phyloP scores from a whole-genome alignment of 495 filamentous ascomycete genomes.

The Penicillium cinerascens region DNA sequence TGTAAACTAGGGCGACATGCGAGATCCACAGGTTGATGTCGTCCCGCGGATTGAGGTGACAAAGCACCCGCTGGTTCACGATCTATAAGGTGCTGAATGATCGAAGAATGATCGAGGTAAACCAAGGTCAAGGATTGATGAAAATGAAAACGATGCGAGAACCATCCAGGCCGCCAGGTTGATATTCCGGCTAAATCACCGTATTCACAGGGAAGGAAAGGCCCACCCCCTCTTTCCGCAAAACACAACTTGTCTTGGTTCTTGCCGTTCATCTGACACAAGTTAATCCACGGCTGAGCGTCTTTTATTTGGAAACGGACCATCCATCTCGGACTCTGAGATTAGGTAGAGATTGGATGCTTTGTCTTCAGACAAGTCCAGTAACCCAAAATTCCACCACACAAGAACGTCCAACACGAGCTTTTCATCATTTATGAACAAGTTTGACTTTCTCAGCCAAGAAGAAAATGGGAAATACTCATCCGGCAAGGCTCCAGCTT shows the following conservation, averaged over 20 bases:
- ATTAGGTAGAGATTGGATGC: too few relatives aligned
- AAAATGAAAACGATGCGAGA: too few relatives aligned
- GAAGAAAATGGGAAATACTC: slow-evolving; percentile 7
- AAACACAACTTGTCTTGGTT: neutral
- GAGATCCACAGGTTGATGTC: neutral
- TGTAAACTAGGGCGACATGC: neutral
- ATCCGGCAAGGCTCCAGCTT: neutral
- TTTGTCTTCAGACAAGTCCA: neutral
- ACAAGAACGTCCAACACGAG: neutral
- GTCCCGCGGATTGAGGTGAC: neutral
- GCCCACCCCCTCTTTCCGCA: neutral
- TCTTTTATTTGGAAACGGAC: slow-evolving; percentile 12
- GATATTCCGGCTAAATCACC: slow-evolving; percentile 10
- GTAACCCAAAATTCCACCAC: neutral
- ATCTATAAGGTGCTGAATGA: neutral
- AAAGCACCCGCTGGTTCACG: neutral
- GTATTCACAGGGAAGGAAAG: neutral
- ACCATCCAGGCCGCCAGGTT: neutral
- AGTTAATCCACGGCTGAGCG: neutral
- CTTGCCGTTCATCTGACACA: neutral
- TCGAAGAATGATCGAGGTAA: neutral
- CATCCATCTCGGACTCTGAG: neutral
- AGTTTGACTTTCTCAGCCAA: neutral
- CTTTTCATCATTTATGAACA: neutral
- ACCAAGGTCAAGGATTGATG: too few relatives aligned